phyloP scores from a whole-genome alignment of 140 eudicot genomes.

The Ambrosia hybrid region DNA sequence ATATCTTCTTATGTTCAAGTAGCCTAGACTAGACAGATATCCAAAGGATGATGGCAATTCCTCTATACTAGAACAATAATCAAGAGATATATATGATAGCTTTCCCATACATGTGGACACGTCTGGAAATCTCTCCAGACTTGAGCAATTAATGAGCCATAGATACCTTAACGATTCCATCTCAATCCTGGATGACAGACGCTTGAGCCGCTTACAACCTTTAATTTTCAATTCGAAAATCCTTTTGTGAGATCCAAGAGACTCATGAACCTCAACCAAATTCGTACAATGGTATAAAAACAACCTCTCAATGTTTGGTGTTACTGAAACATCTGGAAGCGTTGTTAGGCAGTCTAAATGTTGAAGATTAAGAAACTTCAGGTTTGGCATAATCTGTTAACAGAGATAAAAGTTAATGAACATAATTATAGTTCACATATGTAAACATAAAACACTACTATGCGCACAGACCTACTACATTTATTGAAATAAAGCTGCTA shows the following conservation, averaged over 20 bases:
- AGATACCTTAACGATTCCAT: slow-evolving; percentile 21
- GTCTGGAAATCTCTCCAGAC: slow-evolving; percentile 8
- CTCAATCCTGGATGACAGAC: background rate
- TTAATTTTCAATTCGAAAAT: background rate
- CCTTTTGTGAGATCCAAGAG: slow-evolving; percentile 14
- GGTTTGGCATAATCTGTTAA: no score
- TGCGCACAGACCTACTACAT: no score
- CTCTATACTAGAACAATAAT: slow-evolving; percentile 1
- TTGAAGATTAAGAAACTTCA: no score
- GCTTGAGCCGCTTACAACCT: background rate
- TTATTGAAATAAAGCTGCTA: no score
- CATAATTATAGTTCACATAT: no score
- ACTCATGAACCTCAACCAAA: no score
- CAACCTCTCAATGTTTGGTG: no score
- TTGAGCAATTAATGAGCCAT: background rate
- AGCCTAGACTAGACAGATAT: background rate
- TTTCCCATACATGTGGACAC: background rate
- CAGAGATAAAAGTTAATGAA: no score
- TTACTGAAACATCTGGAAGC: no score
- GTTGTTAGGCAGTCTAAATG: no score
- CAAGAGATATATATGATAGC: background rate
- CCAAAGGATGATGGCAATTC: background rate
- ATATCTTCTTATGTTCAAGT: background rate
- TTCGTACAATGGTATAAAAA: no score
- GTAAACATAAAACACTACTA: no score